Evolutionary conservation across 768 basidiomycete species (phyloP).

Genomic region (Boletus rubroflammeus): DNA sequence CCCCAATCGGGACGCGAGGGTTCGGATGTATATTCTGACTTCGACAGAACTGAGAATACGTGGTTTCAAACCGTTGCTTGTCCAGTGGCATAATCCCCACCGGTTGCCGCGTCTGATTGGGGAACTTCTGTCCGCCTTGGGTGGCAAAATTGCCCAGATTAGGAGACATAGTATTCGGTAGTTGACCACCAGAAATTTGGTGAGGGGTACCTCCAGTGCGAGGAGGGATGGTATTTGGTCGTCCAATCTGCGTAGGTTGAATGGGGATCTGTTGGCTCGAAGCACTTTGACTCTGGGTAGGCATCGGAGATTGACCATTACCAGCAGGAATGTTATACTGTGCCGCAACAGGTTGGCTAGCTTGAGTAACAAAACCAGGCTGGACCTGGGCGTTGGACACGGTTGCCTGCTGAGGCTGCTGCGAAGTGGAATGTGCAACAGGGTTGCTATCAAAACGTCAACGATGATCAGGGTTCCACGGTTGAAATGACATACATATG

Average conservation of each 20-base stretch:
- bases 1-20: constrained; percentile 42
- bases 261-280: constrained; percentile 32
- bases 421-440: constrained; percentile 17
- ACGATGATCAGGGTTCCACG: neutral
- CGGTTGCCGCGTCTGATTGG: constrained; percentile 17
- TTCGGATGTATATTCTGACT: constrained; percentile 41
- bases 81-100: constrained; percentile 39
- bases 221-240: constrained; percentile 33
- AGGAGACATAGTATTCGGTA: constrained; percentile 34
- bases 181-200: constrained; percentile 30
- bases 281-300: constrained; percentile 16
- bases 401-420: constrained; percentile 14
- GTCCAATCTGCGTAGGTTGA: constrained; percentile 29
- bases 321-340: constrained; percentile 20
- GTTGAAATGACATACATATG: constrained; percentile 33
- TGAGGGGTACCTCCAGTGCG: constrained; percentile 39
- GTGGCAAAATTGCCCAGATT: constrained; percentile 27
- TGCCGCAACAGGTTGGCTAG: constrained; percentile 6
- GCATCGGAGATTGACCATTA: constrained; percentile 19
- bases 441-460: constrained; percentile 19
- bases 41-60: constrained; percentile 47
- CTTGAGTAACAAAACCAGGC: constrained; percentile 19
- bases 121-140: constrained; percentile 20
- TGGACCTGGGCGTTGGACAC: constrained; percentile 19
- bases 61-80: constrained; percentile 48